These are phyloP conservation scores for Penicillium sp. DNA, from an alignment of 2,329 filamentous ascomycete genomes.

Conservation along the genomic window DNA sequence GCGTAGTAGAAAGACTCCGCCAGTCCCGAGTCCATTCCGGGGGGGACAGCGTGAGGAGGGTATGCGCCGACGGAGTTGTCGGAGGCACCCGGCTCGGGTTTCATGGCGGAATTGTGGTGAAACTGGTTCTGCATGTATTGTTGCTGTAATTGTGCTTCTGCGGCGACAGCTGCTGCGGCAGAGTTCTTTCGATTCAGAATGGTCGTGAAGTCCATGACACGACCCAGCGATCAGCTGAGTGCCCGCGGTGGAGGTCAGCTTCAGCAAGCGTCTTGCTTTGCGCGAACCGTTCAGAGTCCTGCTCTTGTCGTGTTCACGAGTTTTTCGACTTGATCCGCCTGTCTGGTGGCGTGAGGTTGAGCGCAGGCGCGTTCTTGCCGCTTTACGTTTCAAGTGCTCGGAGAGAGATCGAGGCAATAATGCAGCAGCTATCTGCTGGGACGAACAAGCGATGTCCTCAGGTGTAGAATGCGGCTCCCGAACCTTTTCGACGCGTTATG, in stretches of 20 bases:
- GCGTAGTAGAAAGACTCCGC: slow-evolving; percentile 25
- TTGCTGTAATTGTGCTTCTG: slow-evolving; percentile 45
- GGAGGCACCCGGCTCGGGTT: slow-evolving; percentile 58
- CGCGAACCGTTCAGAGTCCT: background rate
- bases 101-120: slow-evolving; percentile 52
- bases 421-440: background rate
- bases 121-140: slow-evolving; percentile 46
- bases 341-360: background rate
- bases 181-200: slow-evolving; percentile 52
- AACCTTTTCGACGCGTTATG: background rate
- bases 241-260: slow-evolving; percentile 33
- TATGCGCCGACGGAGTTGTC: slow-evolving; percentile 59
- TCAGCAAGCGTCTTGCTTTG: slow-evolving; percentile 19
- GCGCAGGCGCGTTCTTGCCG: slow-evolving; percentile 1
- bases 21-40: slow-evolving; percentile 46
- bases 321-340: background rate
- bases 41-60: slow-evolving; percentile 53
- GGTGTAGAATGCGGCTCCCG: background rate
- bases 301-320: background rate
- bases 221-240: slow-evolving; percentile 33
- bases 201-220: slow-evolving; percentile 53
- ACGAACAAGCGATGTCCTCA: background rate
- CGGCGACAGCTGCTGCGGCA: slow-evolving; percentile 43
- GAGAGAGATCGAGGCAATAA: background rate
- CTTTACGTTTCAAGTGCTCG: background rate